Conservation (phyloP, 345 rosid genomes). For the Tarenaya hassleriana region DNA sequence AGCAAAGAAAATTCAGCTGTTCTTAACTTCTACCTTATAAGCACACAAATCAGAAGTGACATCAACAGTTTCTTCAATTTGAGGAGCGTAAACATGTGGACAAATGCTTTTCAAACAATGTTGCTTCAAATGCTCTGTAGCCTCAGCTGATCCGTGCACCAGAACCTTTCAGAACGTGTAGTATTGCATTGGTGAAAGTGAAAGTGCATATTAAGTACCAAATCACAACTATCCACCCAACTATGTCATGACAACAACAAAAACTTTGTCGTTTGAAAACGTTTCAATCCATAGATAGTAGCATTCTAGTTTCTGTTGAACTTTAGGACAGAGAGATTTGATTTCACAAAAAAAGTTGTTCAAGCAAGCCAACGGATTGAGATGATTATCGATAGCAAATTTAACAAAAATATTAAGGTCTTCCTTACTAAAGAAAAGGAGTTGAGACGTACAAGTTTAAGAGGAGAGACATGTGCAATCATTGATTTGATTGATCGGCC, state of each 20-base stretch:
- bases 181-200: background rate
- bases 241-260: background rate
- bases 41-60: slow-evolving; percentile 97
- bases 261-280: no score
- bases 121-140: slow-evolving; percentile 94
- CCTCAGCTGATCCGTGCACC: slow-evolving; percentile 97
- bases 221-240: background rate
- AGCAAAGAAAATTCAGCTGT: background rate
- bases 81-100: slow-evolving; percentile 89
- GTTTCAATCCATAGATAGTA: no score
- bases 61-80: slow-evolving; percentile 82
- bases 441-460: slow-evolving; percentile 67
- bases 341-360: background rate
- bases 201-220: background rate
- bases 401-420: background rate
- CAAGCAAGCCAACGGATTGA: background rate
- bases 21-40: slow-evolving; percentile 54
- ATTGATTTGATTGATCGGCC: slow-evolving; percentile 89
- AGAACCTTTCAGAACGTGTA: slow-evolving; percentile 49
- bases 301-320: no score
- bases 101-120: slow-evolving; percentile 78
- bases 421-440: slow-evolving; percentile 10
- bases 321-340: background rate
- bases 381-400: background rate
- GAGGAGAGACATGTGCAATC: slow-evolving; percentile 88